Evolutionary conservation across 139 green algal species (phyloP).

Genomic region (Volvox africanus): DNA sequence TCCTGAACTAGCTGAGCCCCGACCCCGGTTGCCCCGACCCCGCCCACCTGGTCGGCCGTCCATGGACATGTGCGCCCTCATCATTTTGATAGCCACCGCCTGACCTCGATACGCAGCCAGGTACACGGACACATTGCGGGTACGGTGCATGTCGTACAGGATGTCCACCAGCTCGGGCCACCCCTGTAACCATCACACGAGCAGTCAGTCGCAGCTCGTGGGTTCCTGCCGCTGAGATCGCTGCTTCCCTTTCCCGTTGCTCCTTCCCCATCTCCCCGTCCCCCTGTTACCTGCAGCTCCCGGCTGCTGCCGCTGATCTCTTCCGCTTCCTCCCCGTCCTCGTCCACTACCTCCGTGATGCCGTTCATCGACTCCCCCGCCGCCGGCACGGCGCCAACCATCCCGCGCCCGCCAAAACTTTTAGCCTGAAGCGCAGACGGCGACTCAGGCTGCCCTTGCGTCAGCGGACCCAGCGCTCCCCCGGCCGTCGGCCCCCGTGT

Average conservation of each 20-base stretch:
- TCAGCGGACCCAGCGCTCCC: too few species aligned
- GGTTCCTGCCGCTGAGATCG: background rate
- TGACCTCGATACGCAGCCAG: slow-evolving; percentile 38
- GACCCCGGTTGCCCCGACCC: background rate
- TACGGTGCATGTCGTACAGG: slow-evolving; percentile 49
- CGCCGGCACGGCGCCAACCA: background rate
- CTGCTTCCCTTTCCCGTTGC: background rate
- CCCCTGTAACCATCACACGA: slow-evolving; percentile 2
- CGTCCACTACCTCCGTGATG: background rate
- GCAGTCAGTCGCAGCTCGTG: background rate
- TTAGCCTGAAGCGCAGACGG: too few species aligned
- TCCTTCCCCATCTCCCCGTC: background rate
- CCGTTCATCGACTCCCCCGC: background rate
- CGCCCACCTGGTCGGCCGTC: slow-evolving; percentile 37
- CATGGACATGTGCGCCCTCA: slow-evolving; percentile 21
- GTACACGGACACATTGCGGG: slow-evolving; percentile 52
- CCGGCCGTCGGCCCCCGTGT: too few species aligned
- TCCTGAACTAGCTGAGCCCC: too few species aligned
- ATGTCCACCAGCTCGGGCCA: slow-evolving; percentile 67
- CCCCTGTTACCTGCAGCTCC: slow-evolving; percentile 31
- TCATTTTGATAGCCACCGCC: slow-evolving; percentile 45
- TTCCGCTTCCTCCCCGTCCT: background rate
- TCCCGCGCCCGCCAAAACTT: background rate
- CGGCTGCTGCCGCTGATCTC: slow-evolving; percentile 37
- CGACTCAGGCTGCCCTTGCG: too few species aligned